phyloP scores from a whole-genome alignment of 257 asterid genomes.

The Solanum sparsipilum region DNA sequence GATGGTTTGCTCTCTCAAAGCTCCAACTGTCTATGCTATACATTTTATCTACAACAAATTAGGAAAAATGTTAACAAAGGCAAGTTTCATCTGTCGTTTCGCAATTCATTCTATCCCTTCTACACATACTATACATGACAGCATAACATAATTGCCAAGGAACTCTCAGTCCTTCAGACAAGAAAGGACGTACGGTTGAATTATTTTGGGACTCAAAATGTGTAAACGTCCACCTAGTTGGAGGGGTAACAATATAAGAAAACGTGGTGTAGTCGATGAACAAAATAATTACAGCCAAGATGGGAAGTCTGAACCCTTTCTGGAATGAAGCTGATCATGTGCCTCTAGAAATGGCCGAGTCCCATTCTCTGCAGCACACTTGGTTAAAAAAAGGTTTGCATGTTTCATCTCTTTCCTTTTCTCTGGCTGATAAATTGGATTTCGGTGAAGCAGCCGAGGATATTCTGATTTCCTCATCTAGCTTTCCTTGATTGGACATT shows the following conservation, averaged over 20 bases:
- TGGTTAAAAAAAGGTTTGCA: not conserved
- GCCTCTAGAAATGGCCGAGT: not conserved
- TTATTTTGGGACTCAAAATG: not conserved
- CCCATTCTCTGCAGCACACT: not conserved
- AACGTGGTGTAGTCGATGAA: not conserved
- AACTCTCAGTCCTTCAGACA: not conserved
- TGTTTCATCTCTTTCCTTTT: not conserved
- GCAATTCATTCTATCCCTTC: not conserved
- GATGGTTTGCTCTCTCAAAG: not conserved
- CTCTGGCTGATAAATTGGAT: not conserved
- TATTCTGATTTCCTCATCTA: not conserved
- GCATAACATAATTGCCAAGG: not conserved
- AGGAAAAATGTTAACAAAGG: not conserved
- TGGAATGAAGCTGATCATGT: not conserved
- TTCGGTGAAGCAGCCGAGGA: not conserved
- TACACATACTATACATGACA: not conserved
- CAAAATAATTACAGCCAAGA: not conserved
- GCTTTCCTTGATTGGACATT: not conserved
- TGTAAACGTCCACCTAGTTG: not conserved
- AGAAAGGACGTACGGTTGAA: not conserved
- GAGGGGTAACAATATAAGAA: not conserved
- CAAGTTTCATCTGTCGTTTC: not conserved
- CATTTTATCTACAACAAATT: not conserved
- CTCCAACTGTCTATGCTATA: not conserved
- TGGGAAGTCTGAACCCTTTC: not conserved